These are phyloP conservation scores for Dimocarpus longan DNA, from an alignment of 345 rosid genomes.

Conservation along the genomic window DNA sequence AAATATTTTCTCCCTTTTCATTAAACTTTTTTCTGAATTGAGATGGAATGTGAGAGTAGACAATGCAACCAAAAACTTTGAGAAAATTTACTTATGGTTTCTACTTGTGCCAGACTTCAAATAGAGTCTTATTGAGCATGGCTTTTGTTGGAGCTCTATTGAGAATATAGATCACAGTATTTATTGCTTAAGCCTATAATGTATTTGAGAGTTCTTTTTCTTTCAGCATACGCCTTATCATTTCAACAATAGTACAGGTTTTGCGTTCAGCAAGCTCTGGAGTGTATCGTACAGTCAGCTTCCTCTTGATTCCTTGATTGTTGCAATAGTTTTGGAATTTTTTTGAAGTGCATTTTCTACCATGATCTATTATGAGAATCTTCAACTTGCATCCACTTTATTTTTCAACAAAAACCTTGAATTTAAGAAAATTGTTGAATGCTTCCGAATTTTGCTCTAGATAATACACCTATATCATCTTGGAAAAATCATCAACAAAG, in stretches of 20 bases:
- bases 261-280: neutral
- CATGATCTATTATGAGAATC: too few relatives aligned
- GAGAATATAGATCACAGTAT: neutral
- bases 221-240: neutral
- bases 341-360: too few relatives aligned
- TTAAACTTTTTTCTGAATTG: slow-evolving; percentile 6
- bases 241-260: neutral
- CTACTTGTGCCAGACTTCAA: neutral
- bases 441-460: too few relatives aligned
- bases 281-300: too few relatives aligned
- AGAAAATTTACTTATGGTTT: neutral
- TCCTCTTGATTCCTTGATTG: too few relatives aligned
- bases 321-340: too few relatives aligned
- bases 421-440: too few relatives aligned
- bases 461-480: too few relatives aligned
- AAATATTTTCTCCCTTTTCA: slow-evolving; percentile 6
- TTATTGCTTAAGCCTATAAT: neutral
- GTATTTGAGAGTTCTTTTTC: neutral
- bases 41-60: neutral
- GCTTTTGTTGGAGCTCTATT: slow-evolving; percentile 9
- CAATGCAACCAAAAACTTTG: slow-evolving; percentile 2
- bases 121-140: neutral
- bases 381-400: too few relatives aligned
- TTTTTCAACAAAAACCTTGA: too few relatives aligned
- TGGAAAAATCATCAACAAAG: too few relatives aligned